Conservation (phyloP, 139 green algal species). For the Chlamydomonas sp. region DNA sequence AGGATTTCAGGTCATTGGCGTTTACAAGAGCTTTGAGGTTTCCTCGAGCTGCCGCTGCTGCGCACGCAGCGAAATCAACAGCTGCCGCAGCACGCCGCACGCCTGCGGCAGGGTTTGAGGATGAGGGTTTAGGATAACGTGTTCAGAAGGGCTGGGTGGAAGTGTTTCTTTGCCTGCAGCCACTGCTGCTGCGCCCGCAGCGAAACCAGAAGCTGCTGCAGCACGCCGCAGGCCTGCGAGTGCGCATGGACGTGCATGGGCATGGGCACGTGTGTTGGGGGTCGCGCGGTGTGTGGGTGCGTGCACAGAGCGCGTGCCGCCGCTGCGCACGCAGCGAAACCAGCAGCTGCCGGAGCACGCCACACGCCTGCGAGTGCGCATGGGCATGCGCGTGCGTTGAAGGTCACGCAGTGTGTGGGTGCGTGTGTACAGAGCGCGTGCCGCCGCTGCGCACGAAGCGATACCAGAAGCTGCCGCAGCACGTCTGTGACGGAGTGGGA, state of each 20-base stretch:
- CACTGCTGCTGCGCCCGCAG: background rate
- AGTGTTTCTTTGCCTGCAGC: background rate
- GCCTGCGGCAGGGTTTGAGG: background rate
- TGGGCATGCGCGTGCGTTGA: too few species aligned
- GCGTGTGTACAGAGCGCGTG: too few species aligned
- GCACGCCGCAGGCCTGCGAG: background rate
- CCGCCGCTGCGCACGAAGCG: background rate
- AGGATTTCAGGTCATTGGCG: too few species aligned
- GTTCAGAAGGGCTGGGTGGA: background rate
- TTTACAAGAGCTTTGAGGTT: too few species aligned
- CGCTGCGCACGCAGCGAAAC: background rate
- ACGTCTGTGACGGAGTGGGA: too few species aligned
- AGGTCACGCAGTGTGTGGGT: too few species aligned
- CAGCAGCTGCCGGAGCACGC: background rate
- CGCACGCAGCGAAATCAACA: background rate
- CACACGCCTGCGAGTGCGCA: background rate
- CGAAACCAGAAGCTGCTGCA: background rate
- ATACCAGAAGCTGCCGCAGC: conserved; percentile 3
- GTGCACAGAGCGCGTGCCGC: too few species aligned
- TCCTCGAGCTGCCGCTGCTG: background rate
- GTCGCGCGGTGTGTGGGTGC: too few species aligned
- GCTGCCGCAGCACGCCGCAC: background rate
- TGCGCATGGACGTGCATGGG: too few species aligned
- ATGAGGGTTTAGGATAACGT: too few species aligned
- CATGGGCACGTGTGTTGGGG: too few species aligned